A percentile compares a stretch with the other conserved stretches of the same genome.
These are phyloP conservation scores for Alternaria dauci DNA, from an alignment of 2,329 filamentous ascomycete species.

Conservation along the genomic window DNA sequence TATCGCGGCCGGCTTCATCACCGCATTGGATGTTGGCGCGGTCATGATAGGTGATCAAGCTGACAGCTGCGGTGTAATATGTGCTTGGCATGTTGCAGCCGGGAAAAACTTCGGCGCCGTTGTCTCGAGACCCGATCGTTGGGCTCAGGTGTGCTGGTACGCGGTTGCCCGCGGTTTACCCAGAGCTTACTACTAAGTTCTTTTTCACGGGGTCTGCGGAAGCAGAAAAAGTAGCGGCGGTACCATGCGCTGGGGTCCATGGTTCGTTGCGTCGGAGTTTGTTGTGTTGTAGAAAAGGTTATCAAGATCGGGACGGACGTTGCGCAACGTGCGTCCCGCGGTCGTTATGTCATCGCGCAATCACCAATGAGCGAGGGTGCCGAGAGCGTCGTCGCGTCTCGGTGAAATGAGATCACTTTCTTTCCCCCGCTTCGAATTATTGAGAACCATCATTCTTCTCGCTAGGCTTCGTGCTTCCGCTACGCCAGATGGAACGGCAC, in stretches of 20 bases:
- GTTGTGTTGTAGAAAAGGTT: neutral
- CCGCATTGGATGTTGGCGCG: neutral
- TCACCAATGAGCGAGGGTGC: neutral
- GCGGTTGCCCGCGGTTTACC: neutral
- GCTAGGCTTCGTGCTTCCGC: no score
- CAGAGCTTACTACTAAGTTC: neutral
- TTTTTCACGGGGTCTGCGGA: neutral
- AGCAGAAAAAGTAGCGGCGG: neutral
- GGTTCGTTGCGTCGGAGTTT: neutral
- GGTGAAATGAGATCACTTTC: neutral
- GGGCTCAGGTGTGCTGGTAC: neutral
- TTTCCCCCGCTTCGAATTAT: neutral
- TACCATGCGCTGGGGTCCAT: neutral
- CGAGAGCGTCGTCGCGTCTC: neutral
- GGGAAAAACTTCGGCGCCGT: slow-evolving; percentile 7
- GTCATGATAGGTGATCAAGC: neutral
- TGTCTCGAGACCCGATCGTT: slow-evolving; percentile 4
- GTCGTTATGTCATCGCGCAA: neutral
- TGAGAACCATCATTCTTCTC: neutral
- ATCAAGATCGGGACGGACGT: neutral
- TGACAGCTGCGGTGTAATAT: neutral
- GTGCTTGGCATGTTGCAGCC: neutral
- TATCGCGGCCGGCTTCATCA: neutral
- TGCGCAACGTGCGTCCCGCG: neutral
- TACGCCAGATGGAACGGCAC: no score